Percentiles rank a stretch among this genome's conserved stretches.
Conservation (phyloP, 1,284 basidiomycete species). For the Jaminaea rosea region DNA sequence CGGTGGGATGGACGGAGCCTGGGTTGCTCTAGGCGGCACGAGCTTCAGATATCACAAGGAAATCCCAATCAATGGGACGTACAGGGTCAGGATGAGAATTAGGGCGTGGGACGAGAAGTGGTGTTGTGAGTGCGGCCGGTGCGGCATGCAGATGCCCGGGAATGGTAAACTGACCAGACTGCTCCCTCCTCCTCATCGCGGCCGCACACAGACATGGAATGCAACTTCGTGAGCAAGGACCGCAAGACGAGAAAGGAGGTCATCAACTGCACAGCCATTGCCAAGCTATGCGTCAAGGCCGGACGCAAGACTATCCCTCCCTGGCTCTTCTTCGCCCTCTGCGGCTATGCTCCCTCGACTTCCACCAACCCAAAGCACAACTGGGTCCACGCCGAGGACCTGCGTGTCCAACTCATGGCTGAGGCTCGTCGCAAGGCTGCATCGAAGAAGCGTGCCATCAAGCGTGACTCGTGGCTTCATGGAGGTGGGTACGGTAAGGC, state of each 20-base stretch:
- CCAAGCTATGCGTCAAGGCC: slow-evolving; percentile 23
- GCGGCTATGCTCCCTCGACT: slow-evolving; percentile 12
- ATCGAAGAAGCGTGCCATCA: no score
- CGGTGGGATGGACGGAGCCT: slow-evolving; percentile 9
- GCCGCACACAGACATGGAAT: no score
- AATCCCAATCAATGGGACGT: slow-evolving; percentile 16
- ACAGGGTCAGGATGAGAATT: slow-evolving; percentile 15
- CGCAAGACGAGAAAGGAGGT: no score
- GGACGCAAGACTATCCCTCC: slow-evolving; percentile 26
- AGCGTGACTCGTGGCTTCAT: no score
- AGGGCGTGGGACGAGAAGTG: slow-evolving; percentile 32
- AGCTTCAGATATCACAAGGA: slow-evolving; percentile 25
- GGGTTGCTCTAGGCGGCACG: slow-evolving; percentile 20
- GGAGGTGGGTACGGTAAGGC: no score
- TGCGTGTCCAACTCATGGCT: slow-evolving; percentile 8
- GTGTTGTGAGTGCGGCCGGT: slow-evolving; percentile 11
- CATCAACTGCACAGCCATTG: slow-evolving; percentile 26
- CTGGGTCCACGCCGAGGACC: slow-evolving; percentile 23
- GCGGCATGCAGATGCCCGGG: no score
- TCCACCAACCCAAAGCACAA: slow-evolving; percentile 3
- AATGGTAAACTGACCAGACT: no score
- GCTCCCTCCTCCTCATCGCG: no score
- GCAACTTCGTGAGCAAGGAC: no score
- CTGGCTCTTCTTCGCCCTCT: slow-evolving; percentile 22
- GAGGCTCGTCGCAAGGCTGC: no score